Evolutionary conservation across 768 basidiomycete genomes (phyloP), one percentile per base, ranked within the genome.

Genomic region (Thelephora ganbajun): DNA sequence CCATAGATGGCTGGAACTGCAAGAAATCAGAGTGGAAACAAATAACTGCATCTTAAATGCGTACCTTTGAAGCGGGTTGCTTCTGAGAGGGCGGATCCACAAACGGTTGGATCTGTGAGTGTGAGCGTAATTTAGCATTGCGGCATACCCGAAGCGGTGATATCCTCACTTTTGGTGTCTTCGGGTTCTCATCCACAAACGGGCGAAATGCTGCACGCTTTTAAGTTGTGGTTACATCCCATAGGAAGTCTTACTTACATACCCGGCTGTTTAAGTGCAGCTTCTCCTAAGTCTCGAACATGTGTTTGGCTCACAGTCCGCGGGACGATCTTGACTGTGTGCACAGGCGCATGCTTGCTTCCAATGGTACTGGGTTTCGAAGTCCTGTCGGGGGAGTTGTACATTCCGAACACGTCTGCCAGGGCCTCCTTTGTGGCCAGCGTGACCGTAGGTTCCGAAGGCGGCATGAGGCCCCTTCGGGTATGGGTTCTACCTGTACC

Each of bases 401-500:
- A 98, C 83, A 98, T 91, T 46, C 82, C 84, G 65, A 93, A 91
- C 36, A 98, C 90, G 58, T 97, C 91, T 11, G 79, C 85, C 33
- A 96, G 71, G 3, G 96, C 96, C 53, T 90, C 88, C 61, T 91
- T 93, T 23, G 96, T 99, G 61, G 96, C 96, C 56, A 98, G 90
- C 0, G 96, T 99, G 5, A 98, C 82, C 0, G 88, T 90, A 3
- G 87, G 85, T 60, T 90, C 87, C 13, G 67, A 69, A 13, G 63
- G 71, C 23, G 62, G 64, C 49, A 66, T 59, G 35, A 68, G 59
- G 30, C 72, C 54, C 50, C 70, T 73, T 64, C 68, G 75, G 22
- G 66, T 67, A 45, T 64, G 49, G 59, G 55, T 9, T 59, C 62
- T 47, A 66, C 64, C 55, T 62, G 64, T 64, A 2, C 72, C 74